Percentiles rank a stretch among this genome's conserved stretches.
Evolutionary conservation across 768 basidiomycete genomes (phyloP).

Genomic region (Kwoniella bestiolae): DNA sequence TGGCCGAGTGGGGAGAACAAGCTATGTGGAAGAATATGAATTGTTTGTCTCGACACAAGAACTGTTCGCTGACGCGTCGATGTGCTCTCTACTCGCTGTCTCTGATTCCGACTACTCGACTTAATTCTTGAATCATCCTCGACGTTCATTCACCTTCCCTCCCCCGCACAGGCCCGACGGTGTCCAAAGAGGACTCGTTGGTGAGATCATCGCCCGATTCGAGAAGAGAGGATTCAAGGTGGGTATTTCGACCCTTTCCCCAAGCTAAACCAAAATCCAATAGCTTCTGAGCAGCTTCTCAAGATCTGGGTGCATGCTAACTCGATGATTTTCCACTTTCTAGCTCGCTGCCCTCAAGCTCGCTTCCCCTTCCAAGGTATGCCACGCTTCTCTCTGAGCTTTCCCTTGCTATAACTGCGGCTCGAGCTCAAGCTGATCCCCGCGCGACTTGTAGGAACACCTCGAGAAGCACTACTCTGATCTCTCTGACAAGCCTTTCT

Average conservation of each 20-base stretch:
- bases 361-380: slow-evolving; percentile 69
- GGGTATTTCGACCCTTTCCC: slow-evolving; percentile 6
- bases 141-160: slow-evolving; percentile 10
- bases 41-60: no score
- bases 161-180: slow-evolving; percentile 79
- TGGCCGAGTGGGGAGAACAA: background rate
- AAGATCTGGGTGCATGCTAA: background rate
- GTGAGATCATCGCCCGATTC: slow-evolving; percentile 93
- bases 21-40: background rate
- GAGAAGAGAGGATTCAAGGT: slow-evolving; percentile 96
- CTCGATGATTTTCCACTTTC: background rate
- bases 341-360: slow-evolving; percentile 89
- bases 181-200: slow-evolving; percentile 92
- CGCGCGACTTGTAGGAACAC: slow-evolving; percentile 62
- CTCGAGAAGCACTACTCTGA: slow-evolving; percentile 98
- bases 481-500: slow-evolving; percentile 91
- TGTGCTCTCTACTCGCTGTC: slow-evolving; percentile 41
- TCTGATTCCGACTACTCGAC: background rate
- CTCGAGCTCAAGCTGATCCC: background rate
- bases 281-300: no score
- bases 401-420: background rate
- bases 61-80: no score
- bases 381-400: background rate
- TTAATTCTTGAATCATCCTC: background rate
- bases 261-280: no score